Evolutionary conservation across 2,329 filamentous ascomycete species (phyloP), one percentile per base, ranked within the genome.

Genomic region (Mycosphaerella arachidis): DNA sequence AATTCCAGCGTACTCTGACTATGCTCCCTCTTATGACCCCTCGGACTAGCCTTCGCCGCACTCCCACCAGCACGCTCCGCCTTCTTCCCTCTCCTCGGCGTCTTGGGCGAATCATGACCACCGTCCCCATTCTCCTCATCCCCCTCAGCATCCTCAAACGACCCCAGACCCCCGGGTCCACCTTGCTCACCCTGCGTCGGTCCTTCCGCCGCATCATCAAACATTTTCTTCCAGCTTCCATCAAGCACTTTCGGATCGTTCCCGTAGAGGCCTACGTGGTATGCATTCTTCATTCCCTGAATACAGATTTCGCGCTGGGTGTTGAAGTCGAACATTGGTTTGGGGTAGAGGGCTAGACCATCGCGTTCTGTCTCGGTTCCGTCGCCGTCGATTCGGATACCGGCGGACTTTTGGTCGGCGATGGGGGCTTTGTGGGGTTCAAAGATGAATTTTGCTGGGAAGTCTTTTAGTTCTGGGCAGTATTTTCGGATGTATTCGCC

Each of bases 381-480:
- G 63, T 86, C 79, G 0, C 84, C 85, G 50, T 78, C 82, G 56
- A 90, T 76, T 18, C 83, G 70, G 55, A 89, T 87, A 0, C 85
- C 83, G 58, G 88, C 89, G 68, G 81, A 85, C 71, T 84, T 88
- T 76, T 90, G 86, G 58, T 91, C 88, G 20, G 74, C 75, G 43
- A 86, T 79, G 1, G 86, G 85, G 46, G 88, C 87, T 70, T 87
- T 91, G 86, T 88, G 90, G 6, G 89, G 89, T 77, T 92, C 89
- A 66, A 91, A 92, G 33, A 92, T 90, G 68, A 83, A 90, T 73
- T 88, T 91, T 56, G 81, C 81, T 13, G 86, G 80, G 63, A 88
- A 79, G 0, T 79, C 68, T 59, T 46, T 45, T 1, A 64, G 60
- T 30, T 64, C 0, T 0, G 89, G 88, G 0, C 89, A 83, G 73